Base-by-base conservation (phyloP, 352 stramenopile species). In the Phytophthora lateralis region DNA sequence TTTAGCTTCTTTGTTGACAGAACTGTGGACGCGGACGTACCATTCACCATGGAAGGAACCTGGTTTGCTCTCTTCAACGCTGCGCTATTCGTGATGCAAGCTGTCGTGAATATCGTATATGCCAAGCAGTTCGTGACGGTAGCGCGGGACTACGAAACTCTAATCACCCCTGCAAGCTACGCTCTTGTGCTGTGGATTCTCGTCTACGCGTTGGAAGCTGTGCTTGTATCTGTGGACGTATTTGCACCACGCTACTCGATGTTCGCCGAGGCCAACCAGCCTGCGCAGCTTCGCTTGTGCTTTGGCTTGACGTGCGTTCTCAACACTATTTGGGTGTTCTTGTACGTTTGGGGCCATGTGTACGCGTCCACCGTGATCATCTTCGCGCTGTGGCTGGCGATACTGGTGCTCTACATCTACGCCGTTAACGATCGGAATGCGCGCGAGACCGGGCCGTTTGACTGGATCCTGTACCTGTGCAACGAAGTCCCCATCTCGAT, bases 351-450 rank as follows among this genome's bases (percentile, higher is more conserved):
- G 43, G 70, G 75, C n/a, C 65, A 85, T 52, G 57, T 90, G 32
- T 75, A 88, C 44, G 73, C 60, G 18, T 72, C 82, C 18, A 88
- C 78, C 1, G 68, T 88, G 18, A 39, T 84, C 55, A 89, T 91
- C 60, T 90, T 71, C 50, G 44, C 81, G 38, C 73, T 93, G 21
- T 93, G 84, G 84, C 45, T 93, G 27, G 79, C 76, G 49, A 47
- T 93, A 42, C 66, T 93, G 17, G 66, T 91, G 53, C 75, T 93
- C 27, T 93, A 93, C 65, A 58, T 90, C 7, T 91, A 90, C 70
- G 75, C 85, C n/a, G 71, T 91, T 18, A 91, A 90, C 41, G 85
- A 93, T 53, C 82, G 82, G 24, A 81, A 77, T 35, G 41, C 66
- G 49, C 75, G 73, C n/a, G 61, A 65, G n/a, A 65, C 55, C n/a